phyloP scores from a whole-genome alignment of 352 stramenopile genomes.

The Pythium grandisporangium region DNA sequence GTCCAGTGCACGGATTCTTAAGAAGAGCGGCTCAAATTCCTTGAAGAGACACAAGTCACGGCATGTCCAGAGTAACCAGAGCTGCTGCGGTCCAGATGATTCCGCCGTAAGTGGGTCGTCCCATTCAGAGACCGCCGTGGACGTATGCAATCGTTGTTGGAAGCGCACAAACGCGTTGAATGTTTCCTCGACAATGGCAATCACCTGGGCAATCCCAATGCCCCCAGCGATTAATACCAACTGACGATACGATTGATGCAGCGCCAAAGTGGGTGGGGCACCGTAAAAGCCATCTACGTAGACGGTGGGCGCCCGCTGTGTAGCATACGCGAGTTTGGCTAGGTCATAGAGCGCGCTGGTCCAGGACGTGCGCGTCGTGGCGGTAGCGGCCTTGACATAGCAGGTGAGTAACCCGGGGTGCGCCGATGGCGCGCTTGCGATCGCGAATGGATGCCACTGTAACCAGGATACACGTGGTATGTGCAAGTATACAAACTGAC shows the following conservation, averaged over 20 bases:
- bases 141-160: not conserved
- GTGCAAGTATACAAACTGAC: constrained; percentile 21
- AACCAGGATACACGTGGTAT: constrained; percentile 18
- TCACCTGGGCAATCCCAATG: constrained; percentile 13
- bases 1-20: constrained; percentile 13
- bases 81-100: not conserved
- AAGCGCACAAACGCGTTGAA: constrained; percentile 5
- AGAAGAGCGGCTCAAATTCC: constrained; percentile 21
- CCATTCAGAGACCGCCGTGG: not conserved
- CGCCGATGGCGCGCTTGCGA: constrained; percentile 15
- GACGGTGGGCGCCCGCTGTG: constrained; percentile 12
- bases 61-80: constrained; percentile 21
- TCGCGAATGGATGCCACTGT: constrained; percentile 18
- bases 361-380: constrained; percentile 3
- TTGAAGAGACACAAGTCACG: constrained; percentile 17
- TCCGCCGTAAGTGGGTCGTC: not conserved
- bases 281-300: constrained; percentile 24
- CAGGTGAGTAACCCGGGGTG: constrained; percentile 13
- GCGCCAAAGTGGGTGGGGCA: no score
- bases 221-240: constrained; percentile 19
- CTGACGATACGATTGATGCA: constrained; percentile 3
- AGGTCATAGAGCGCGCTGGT: constrained; percentile 14
- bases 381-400: constrained; percentile 11
- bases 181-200: constrained; percentile 19
- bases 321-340: constrained; percentile 16